These are phyloP conservation scores for Uncinocarpus reesii DNA, from an alignment of 2,329 filamentous ascomycete species.

Conservation along the genomic window DNA sequence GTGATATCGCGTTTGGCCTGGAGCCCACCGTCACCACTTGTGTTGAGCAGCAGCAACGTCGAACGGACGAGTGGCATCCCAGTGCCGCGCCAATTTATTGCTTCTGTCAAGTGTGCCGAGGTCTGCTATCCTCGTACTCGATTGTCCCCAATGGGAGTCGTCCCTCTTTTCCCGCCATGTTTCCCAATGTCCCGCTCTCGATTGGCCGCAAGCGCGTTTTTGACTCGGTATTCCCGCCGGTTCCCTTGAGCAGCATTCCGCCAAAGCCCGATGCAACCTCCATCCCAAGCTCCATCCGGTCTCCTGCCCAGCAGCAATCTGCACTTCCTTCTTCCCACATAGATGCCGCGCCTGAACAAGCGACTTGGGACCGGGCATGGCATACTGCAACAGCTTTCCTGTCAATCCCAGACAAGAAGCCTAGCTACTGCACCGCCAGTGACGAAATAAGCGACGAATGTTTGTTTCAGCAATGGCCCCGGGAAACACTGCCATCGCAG, in stretches of 20 bases:
- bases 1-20: neutral
- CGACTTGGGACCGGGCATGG: slow-evolving; percentile 34
- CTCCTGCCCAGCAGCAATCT: slow-evolving; percentile 11
- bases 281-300: slow-evolving; percentile 13
- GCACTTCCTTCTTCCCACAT: neutral
- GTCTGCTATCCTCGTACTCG: neutral
- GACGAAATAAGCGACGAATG: slow-evolving; percentile 21
- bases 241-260: slow-evolving; percentile 26
- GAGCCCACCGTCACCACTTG: neutral
- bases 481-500: slow-evolving; percentile 22
- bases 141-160: neutral
- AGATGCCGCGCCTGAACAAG: slow-evolving; percentile 23
- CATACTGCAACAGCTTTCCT: slow-evolving; percentile 33
- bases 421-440: slow-evolving; percentile 18
- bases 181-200: slow-evolving; percentile 14
- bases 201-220: slow-evolving; percentile 34
- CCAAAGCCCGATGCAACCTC: slow-evolving; percentile 22
- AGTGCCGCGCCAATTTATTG: too few relatives aligned
- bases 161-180: slow-evolving; percentile 11
- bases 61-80: too few relatives aligned
- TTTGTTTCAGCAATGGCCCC: slow-evolving; percentile 25
- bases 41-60: too few relatives aligned
- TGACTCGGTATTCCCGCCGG: slow-evolving; percentile 35
- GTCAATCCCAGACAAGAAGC: slow-evolving; percentile 28
- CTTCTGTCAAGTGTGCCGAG: too few relatives aligned